Evolutionary conservation across 2,329 filamentous ascomycete species (phyloP), one percentile per base, ranked within the genome.

Genomic region (Pseudogymnoascus destructans): DNA sequence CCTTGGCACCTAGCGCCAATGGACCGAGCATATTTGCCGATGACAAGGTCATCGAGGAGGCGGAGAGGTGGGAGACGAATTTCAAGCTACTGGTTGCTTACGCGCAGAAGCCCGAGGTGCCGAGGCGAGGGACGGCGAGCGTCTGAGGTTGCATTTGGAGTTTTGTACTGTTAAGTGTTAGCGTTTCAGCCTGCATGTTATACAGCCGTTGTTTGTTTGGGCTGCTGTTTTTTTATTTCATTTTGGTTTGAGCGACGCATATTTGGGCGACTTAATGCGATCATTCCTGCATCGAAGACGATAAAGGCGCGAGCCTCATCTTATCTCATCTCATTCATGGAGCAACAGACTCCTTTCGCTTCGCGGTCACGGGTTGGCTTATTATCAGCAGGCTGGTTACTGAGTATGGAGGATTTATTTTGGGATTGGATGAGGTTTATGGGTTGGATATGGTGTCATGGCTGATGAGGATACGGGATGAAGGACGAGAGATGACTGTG

Each of bases 51-150:
- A 74, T 97, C 52, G 75, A 81, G 13, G 93, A 98, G 73, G 96
- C 91, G 67, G 87, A 95, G 72, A 84, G 86, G 69, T 84, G 87
- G 69, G 85, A 87, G 11, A 95, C 91, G 0, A 95, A 87, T 62
- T 85, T 97, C 70, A 90, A 92, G 70, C 77, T 97, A 66, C 82
- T 95, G 70, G 91, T 97, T 60, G 95, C 90, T 64, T 89, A 95
- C 69, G 91, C 68, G 32, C 64, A 66, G 59, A 70, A 70, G 57
- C 67, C 67, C 3, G 61, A 63, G 38, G 60, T 62, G 15, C 61
- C 59, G 3, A 63, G 66, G 55, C 58, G 65, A 36, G 62, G 66
- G 55, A 64, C 63, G 2, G 63, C 62, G 15, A 66, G 64, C 61
- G 62, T 68, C n/a, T 69, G 59, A 63, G 25, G 19, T 42, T 55